Evolutionary conservation across 345 rosid genomes (phyloP), one percentile per base, ranked within the genome.

Genomic region (Eucalyptus tenuipes): DNA sequence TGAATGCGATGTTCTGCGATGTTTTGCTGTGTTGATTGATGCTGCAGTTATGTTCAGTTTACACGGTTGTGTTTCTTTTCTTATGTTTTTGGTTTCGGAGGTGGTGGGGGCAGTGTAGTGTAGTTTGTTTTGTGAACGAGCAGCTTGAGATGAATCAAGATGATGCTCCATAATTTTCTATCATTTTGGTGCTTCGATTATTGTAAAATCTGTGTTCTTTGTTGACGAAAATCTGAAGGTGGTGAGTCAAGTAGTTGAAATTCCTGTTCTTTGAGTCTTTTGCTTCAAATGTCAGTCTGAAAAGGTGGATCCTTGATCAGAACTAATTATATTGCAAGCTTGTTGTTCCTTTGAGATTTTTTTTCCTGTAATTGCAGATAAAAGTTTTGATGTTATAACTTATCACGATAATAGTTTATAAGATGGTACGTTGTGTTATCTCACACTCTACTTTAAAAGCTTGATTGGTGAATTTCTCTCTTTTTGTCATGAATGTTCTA

Each of bases 401-500:
- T 47, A 37, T 75, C 15, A 7, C 8, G 3, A 75, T 75, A 13
- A 20, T 75, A 12, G 49, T 85, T 85, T 59, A 68, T 31, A 31
- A 25, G 40, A 31, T 18, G 37, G 47, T 50, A 20, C 29, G 2
- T 49, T 22, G 37, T 48, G 18, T 18, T 86, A 27, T 37, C 18
- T 53, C 59, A 52, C 45, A 3, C 29, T 86, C 87, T 49, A 22
- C 68, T 27, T 79, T 47, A 16, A 50, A 37, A 45, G 27, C 37
- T 33, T 89, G 61, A 82, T 88, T 11, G 33, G 44, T 87, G 45
- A 37, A 61, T 49, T 55, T 49, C 53, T 59, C 47, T 27, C 88
- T 31, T 82, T 50, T 81, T 89, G 87, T 75, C 8, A 24, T 75
- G 86, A 45, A 4, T 90, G 89, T 61, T 29, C 81, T 93, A 98